A percentile compares a stretch with the other conserved stretches of the same genome.
These are phyloP conservation scores for Eutrema japonicum DNA, from an alignment of 345 rosid species.

Conservation along the genomic window DNA sequence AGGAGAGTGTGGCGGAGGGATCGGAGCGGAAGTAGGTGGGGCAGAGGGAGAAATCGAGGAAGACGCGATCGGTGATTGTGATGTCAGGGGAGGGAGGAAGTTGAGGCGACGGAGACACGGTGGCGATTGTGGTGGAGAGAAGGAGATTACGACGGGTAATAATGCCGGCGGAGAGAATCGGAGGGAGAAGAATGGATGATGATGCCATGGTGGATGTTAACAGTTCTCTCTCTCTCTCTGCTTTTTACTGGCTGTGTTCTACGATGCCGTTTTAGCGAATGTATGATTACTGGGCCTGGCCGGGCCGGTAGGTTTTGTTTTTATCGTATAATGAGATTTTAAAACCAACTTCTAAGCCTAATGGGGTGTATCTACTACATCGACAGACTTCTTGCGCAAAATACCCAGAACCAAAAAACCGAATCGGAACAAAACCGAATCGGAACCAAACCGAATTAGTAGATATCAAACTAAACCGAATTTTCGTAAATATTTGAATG, in stretches of 20 bases:
- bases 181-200: slow-evolving; percentile 40
- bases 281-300: neutral
- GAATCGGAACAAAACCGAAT: too few species aligned
- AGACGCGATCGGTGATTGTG: slow-evolving; percentile 85
- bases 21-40: slow-evolving; percentile 67
- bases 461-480: too few species aligned
- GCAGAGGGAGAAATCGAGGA: slow-evolving; percentile 87
- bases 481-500: too few species aligned
- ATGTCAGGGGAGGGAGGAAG: slow-evolving; percentile 51
- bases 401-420: too few species aligned
- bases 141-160: slow-evolving; percentile 50
- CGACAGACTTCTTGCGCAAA: too few species aligned
- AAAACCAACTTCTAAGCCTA: too few species aligned
- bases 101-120: slow-evolving; percentile 43
- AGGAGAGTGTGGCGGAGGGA: slow-evolving; percentile 52
- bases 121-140: slow-evolving; percentile 48
- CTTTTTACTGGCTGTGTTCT: neutral
- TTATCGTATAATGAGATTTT: too few species aligned
- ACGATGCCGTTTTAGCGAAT: slow-evolving; percentile 10
- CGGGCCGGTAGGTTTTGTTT: neutral
- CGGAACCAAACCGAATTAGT: too few species aligned
- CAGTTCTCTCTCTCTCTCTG: slow-evolving; percentile 1
- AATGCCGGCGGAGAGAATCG: slow-evolving; percentile 36
- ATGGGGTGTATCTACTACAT: too few species aligned
- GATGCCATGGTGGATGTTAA: slow-evolving; percentile 44